phyloP scores from a whole-genome alignment of 306 rosid genomes.

The Rosa lucieae region DNA sequence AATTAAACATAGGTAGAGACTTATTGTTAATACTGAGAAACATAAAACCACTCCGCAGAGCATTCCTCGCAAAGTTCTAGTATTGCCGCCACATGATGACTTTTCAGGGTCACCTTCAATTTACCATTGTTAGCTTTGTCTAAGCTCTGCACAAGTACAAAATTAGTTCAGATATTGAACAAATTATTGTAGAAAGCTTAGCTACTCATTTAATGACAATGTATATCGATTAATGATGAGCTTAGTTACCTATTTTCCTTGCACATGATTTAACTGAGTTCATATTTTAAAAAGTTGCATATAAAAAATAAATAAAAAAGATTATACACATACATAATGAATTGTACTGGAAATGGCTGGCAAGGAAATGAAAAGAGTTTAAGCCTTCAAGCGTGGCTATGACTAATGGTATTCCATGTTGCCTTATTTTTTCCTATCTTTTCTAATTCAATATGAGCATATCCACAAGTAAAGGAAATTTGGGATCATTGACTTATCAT shows the following conservation, averaged over 20 bases:
- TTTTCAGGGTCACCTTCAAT: constrained; percentile 66
- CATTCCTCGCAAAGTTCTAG: constrained; percentile 91
- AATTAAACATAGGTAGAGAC: neutral
- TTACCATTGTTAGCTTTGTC: constrained; percentile 70
- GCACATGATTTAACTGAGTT: neutral
- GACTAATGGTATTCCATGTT: neutral
- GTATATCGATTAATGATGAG: neutral
- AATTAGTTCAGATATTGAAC: constrained; percentile 19
- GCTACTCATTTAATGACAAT: neutral
- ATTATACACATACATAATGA: neutral
- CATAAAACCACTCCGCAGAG: neutral
- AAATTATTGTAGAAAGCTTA: neutral
- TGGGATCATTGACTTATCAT: neutral
- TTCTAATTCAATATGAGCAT: no score
- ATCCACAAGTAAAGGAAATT: neutral
- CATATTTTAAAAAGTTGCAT: neutral
- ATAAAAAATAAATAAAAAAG: neutral
- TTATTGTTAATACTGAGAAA: neutral
- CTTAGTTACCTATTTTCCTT: neutral
- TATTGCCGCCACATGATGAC: constrained; percentile 69
- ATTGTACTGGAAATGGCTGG: neutral
- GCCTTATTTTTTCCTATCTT: no score
- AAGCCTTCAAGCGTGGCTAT: neutral
- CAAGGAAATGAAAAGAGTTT: neutral
- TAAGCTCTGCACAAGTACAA: constrained; percentile 54